Base-by-base conservation (phyloP, 345 rosid genomes). In the Lepidium sativum region DNA sequence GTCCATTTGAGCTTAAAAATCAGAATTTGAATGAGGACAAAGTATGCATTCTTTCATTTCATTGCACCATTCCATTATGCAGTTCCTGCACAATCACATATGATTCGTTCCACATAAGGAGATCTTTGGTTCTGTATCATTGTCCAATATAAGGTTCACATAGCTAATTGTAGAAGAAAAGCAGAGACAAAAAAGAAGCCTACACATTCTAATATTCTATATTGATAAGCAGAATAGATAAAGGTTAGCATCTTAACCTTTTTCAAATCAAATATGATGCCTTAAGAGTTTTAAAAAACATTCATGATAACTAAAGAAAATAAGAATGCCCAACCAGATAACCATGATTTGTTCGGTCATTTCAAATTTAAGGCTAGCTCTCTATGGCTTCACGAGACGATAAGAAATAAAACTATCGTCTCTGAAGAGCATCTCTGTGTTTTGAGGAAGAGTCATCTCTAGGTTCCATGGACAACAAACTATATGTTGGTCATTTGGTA, bases 321-420 rank as follows among this genome's bases (percentile, higher is more conserved):
- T 8, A 20, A 8, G 35, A 50, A 34, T n/a, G 6, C 55, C 20
- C 7, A 32, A 53, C 23, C 15, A 16, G 41, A 32, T 29, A 20
- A 38, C 47, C 20, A 37, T 39, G 7, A 37, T n/a, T n/a, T n/a
- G n/a, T 56, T 21, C 38, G 18, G 38, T 57, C 34, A 20, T 14
- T 38, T 25, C 47, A 56, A n/a, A n/a, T n/a, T 39, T 37, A 13
- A 39, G 8, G 2, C 27, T 10, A 42, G 23, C 20, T 25, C 38
- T 38, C 27, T 42, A 51, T 3, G 41, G 65, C 9, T 64, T 71
- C 44, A 5, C 1, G 8, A 64, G 17, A 32, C 75, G 65, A 34
- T 64, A 72, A 42, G 76, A 60, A 41, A 72, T 35, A 44, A 58
- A 72, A 5, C 33, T 72, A 52, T 65, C 71, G 29, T 72, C 76